Conservation (phyloP, 1,139 yeast genomes). For the Candida sanyaensis region DNA sequence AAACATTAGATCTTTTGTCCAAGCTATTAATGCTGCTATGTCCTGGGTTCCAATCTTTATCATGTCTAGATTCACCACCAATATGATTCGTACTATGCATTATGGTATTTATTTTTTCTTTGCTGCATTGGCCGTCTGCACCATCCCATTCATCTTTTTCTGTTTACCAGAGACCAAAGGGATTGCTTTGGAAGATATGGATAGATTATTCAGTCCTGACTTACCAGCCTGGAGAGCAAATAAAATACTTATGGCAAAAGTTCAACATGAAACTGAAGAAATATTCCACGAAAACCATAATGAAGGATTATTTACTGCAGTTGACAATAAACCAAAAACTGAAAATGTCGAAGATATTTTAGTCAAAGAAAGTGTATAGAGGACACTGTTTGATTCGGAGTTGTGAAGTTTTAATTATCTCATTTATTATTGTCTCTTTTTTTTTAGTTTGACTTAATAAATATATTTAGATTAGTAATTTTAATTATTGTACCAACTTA, state of each 20-base stretch:
- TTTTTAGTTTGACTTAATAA: too few species aligned
- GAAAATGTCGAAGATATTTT: conserved; percentile 13
- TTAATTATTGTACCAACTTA: too few species aligned
- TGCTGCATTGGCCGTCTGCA: conserved; percentile 32
- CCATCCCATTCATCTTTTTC: conserved; percentile 40
- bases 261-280: conserved; percentile 21
- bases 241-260: conserved; percentile 22
- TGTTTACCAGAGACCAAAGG: conserved; percentile 44
- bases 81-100: conserved; percentile 39
- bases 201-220: conserved; percentile 31
- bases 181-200: conserved; percentile 48
- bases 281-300: conserved; percentile 16
- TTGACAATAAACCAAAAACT: conserved; percentile 10
- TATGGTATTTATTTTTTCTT: conserved; percentile 46
- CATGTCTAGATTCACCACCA: conserved; percentile 39
- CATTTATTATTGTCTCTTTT: too few species aligned
- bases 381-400: background rate
- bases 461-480: too few species aligned
- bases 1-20: conserved; percentile 43
- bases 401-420: background rate
- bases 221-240: conserved; percentile 35
- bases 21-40: conserved; percentile 45
- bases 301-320: conserved; percentile 13
- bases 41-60: conserved; percentile 47
- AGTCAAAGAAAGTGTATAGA: conserved; percentile 2